Conservation (phyloP, 768 basidiomycete genomes). For the Termitomyces sp. region DNA sequence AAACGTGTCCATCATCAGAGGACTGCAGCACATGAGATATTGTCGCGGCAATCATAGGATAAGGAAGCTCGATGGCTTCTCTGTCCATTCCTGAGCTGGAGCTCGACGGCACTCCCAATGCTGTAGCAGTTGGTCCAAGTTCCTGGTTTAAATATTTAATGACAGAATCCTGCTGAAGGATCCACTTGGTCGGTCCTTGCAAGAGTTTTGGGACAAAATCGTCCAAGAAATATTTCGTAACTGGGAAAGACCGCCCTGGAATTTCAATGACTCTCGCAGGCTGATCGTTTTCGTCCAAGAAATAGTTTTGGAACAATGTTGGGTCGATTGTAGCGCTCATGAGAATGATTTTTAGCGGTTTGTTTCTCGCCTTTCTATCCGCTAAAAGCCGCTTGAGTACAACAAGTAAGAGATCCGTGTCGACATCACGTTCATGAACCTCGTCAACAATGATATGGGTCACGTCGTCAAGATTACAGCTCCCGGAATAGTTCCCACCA, state of each 20-base stretch:
- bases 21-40: conserved; percentile 70
- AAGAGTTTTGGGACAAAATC: conserved; percentile 58
- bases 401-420: conserved; percentile 85
- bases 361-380: conserved; percentile 62
- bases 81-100: conserved; percentile 16
- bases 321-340: conserved; percentile 98
- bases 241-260: conserved; percentile 91
- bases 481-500: conserved; percentile 25
- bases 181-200: conserved; percentile 45
- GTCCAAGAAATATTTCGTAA: conserved; percentile 75
- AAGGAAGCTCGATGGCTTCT: conserved; percentile 71
- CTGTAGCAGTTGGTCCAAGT: conserved; percentile 31
- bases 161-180: conserved; percentile 66
- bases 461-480: conserved; percentile 58
- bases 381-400: conserved; percentile 80
- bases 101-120: conserved; percentile 19
- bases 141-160: conserved; percentile 69
- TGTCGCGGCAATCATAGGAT: conserved; percentile 73
- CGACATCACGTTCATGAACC: conserved; percentile 93
- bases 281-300: conserved; percentile 52
- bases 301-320: conserved; percentile 83
- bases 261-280: conserved; percentile 72
- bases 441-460: conserved; percentile 94
- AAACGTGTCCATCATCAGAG: conserved; percentile 78
- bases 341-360: conserved; percentile 79